These are phyloP conservation scores for Helianthus annuus DNA, from an alignment of 129 eudicot genomes.

Conservation along the genomic window HanXRQr2.0-SUNRISE NC_035439.2:92466637-92467136, in stretches of 20 bases:
- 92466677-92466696: constrained; percentile 28
- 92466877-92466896: neutral
- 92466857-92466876: no score
- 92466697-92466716: neutral
- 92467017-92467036: constrained; percentile 14
- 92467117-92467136: constrained; percentile 27
- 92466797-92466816: no score
- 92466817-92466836: no score
- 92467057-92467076: constrained; percentile 23
- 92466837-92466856: no score
- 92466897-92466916: constrained; percentile 33
- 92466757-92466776: no score
- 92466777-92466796: no score
- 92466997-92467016: constrained; percentile 28
- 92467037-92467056: neutral
- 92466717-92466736: neutral
- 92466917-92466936: constrained; percentile 33
- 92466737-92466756: no score
- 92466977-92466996: constrained; percentile 31
- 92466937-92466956: constrained; percentile 36
- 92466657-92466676: constrained; percentile 12
- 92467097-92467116: constrained; percentile 20
- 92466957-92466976: constrained; percentile 33
- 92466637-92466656: neutral
- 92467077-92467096: constrained; percentile 24